These are phyloP conservation scores for Populus tomentosa DNA, from an alignment of 441 rosid genomes.

Conservation along the genomic window DNA sequence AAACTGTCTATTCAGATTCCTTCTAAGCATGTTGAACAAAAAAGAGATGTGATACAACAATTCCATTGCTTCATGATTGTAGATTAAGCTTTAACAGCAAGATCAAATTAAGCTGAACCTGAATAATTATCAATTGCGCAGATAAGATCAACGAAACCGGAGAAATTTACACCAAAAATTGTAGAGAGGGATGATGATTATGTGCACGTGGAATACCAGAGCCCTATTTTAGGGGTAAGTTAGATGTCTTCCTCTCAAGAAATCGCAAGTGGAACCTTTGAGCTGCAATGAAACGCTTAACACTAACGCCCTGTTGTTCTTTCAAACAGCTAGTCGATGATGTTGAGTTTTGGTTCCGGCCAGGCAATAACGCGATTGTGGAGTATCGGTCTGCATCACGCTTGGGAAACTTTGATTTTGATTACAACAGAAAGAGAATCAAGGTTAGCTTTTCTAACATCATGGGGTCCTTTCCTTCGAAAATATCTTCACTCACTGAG, in stretches of 20 bases:
- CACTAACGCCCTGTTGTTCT: background rate
- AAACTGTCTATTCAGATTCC: background rate
- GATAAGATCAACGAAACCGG: conserved; percentile 70
- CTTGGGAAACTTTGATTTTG: conserved; percentile 76
- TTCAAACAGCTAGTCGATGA: conserved; percentile 67
- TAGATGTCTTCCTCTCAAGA: background rate
- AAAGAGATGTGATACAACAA: background rate
- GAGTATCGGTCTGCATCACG: conserved; percentile 82
- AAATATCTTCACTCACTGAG: background rate
- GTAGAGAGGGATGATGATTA: conserved; percentile 66
- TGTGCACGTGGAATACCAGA: conserved; percentile 68
- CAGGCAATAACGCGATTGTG: conserved; percentile 56
- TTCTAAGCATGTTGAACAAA: background rate
- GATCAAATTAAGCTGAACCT: conserved; percentile 44
- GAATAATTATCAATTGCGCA: background rate
- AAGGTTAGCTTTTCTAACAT: conserved; percentile 33
- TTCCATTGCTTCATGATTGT: background rate
- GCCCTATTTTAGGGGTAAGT: conserved; percentile 74
- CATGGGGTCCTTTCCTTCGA: background rate
- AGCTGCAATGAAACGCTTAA: background rate
- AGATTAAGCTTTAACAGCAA: background rate
- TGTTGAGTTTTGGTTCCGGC: conserved; percentile 81
- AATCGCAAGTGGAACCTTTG: background rate
- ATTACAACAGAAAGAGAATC: conserved; percentile 44
- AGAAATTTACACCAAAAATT: conserved; percentile 56